These are phyloP conservation scores for Helminthosporium solani DNA, from an alignment of 2,329 filamentous ascomycete species.

Conservation along the genomic window DNA sequence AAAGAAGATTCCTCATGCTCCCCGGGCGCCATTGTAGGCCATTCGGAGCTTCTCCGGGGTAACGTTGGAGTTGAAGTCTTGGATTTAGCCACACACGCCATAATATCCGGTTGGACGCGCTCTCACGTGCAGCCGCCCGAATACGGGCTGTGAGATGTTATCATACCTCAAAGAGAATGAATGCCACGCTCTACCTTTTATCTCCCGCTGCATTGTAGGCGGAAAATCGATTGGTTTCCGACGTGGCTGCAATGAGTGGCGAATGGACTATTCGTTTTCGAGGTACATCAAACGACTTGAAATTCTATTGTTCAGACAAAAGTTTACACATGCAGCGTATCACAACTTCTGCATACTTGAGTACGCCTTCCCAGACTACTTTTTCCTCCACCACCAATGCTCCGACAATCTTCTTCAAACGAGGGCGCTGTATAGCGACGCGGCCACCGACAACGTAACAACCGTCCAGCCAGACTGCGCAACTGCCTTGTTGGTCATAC, in stretches of 20 bases:
- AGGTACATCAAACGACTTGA: neutral
- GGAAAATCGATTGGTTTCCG: neutral
- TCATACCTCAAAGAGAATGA: too few relatives aligned
- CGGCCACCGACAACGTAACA: slow-evolving; percentile 55
- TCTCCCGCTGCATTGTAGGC: too few relatives aligned
- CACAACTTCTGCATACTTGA: neutral
- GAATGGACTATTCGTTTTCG: too few relatives aligned
- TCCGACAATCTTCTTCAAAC: slow-evolving; percentile 1
- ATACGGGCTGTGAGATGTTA: neutral
- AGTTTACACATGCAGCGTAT: neutral
- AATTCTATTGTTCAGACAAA: slow-evolving; percentile 1
- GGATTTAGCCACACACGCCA: slow-evolving; percentile 6
- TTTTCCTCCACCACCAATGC: neutral
- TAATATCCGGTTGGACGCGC: slow-evolving; percentile 10
- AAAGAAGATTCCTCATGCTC: slow-evolving; percentile 31
- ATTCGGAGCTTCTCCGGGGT: slow-evolving; percentile 6
- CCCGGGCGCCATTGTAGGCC: slow-evolving; percentile 23
- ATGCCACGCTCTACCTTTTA: too few relatives aligned
- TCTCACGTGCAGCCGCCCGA: slow-evolving; percentile 4
- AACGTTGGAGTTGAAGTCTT: slow-evolving; percentile 3
- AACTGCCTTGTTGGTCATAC: slow-evolving; percentile 64
- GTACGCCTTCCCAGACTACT: neutral
- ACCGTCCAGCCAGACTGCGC: slow-evolving; percentile 65
- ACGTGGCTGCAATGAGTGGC: neutral
- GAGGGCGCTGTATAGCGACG: slow-evolving; percentile 35